Evolutionary conservation across 768 basidiomycete genomes (phyloP), one percentile per base, ranked within the genome.

Genomic region (Tulasnella sp.): DNA sequence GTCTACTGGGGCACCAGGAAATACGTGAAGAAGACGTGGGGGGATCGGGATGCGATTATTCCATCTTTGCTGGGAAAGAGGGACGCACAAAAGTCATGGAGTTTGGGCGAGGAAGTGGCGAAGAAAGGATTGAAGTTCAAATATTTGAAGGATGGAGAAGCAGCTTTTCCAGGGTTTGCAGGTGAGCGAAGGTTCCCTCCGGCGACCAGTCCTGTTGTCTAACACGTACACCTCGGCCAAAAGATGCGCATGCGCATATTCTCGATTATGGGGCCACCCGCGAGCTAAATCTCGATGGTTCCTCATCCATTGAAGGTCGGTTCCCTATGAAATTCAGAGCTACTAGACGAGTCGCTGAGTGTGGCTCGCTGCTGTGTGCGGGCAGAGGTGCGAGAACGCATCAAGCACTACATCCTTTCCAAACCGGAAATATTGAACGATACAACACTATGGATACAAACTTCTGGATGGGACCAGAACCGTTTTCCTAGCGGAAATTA

Each of bases 381-480:
- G 22, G 29, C 78, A 92, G 93, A 93, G 71, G 86, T 93, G 14
- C 82, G 93, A 17, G 84, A 87, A 3, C 85, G 86, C 0, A 83
- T 95, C 40, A 89, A 89, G 75, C 78, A 82, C 0, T 90, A 91
- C 78, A 87, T 94, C 75, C 80, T 84, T 4, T 82, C 85, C 0
- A 88, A 89, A 72, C 88, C 91, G 0, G 88, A 89, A 49, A 81
- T 91, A 7, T 81, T 84, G 1, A 81, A 85, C 3, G 87, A 92
- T 80, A 84, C 83, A 2, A 83, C 86, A 3, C 83, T 80, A 6
- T 97, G 94, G 93, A 88, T 97, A 54, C 85, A 90, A 79, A 96
- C 94, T 14, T 88, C 91, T 85, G 96, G 96, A 5, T 99, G 96
- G 96, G 93, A 99, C 80, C 95, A 99, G 82, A 97, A 92, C 37